Conservation (phyloP, 768 basidiomycete species). For the Leccinum truebloodii region DNA sequence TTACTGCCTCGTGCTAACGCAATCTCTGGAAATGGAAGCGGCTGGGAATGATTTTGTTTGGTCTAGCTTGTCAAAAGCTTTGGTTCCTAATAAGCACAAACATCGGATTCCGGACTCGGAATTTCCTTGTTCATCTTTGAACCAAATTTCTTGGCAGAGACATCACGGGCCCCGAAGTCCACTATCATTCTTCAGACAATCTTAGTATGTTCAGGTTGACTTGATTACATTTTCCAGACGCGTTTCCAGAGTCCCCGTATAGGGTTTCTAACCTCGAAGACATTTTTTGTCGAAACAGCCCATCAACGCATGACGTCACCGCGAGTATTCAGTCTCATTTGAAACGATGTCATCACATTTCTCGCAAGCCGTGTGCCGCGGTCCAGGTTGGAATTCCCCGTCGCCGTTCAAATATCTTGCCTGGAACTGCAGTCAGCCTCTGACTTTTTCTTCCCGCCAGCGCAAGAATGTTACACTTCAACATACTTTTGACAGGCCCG, state of each 20-base stretch:
- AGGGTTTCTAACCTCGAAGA: neutral
- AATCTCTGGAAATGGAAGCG: constrained; percentile 12
- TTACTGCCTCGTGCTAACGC: constrained; percentile 1
- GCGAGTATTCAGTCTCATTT: neutral
- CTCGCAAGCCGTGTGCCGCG: neutral
- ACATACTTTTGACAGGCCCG: constrained; percentile 19
- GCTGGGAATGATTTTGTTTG: constrained; percentile 25
- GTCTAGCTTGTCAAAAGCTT: constrained; percentile 25
- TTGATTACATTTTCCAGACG: neutral
- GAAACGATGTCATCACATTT: neutral
- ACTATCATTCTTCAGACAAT: neutral
- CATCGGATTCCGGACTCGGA: constrained; percentile 1
- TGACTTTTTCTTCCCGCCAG: neutral
- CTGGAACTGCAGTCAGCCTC: neutral
- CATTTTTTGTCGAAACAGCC: neutral
- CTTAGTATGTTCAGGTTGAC: neutral
- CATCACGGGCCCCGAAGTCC: neutral
- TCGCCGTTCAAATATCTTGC: neutral
- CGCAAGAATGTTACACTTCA: constrained; percentile 10
- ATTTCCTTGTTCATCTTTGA: neutral
- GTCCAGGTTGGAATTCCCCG: constrained; percentile 9
- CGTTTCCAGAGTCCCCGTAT: neutral
- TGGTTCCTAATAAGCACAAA: constrained; percentile 28
- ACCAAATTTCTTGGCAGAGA: neutral
- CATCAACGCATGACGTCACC: neutral